Percentiles rank a stretch among this genome's conserved stretches.
Conservation (phyloP, 345 rosid species). For the Brassica nigra region DNA sequence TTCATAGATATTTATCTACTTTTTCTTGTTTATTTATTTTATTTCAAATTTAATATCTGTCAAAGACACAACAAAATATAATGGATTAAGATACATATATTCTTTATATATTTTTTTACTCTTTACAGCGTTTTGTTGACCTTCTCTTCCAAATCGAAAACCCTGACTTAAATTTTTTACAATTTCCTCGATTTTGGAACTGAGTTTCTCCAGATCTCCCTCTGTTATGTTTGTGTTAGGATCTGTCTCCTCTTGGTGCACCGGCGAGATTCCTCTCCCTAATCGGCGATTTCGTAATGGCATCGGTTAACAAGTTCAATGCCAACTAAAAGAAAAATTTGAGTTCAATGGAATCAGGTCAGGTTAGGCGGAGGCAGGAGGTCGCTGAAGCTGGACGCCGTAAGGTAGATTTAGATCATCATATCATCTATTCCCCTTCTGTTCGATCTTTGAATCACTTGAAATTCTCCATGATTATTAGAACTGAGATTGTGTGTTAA, state of each 20-base stretch:
- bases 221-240: neutral
- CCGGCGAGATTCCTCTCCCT: neutral
- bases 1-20: no score
- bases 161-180: no score
- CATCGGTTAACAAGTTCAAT: neutral
- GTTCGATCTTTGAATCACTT: neutral
- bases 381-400: slow-evolving; percentile 66
- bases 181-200: neutral
- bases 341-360: slow-evolving; percentile 80
- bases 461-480: neutral
- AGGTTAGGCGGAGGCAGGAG: slow-evolving; percentile 78
- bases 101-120: no score
- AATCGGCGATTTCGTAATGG: neutral
- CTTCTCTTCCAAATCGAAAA: no score
- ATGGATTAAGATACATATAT: no score
- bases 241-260: slow-evolving; percentile 23
- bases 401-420: slow-evolving; percentile 55
- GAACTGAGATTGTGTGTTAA: neutral
- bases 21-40: no score
- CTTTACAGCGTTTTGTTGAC: no score
- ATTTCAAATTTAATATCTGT: no score
- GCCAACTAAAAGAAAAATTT: no score
- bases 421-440: neutral
- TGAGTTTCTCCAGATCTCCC: slow-evolving; percentile 17
- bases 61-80: no score